Percentiles rank a stretch among this genome's conserved stretches.
Conservation (phyloP, 805 yeast species). For the Blastobotrys peoriensis region DNA sequence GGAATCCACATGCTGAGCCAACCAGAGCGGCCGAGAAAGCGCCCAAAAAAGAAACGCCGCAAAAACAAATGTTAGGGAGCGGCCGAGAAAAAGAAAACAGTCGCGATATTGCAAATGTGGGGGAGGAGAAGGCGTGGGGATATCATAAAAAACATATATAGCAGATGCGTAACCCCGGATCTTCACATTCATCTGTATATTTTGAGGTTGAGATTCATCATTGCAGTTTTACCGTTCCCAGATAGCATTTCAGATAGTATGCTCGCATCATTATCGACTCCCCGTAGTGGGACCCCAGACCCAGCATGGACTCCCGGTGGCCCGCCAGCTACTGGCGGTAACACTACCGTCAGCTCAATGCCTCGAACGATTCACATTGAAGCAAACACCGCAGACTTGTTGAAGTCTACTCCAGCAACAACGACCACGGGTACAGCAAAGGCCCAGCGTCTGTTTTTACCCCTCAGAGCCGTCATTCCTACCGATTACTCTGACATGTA, state of each 20-base stretch:
- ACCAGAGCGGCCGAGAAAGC: no score
- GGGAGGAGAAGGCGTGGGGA: neutral
- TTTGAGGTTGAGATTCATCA: no score
- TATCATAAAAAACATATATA: no score
- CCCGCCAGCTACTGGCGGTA: neutral
- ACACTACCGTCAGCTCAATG: neutral
- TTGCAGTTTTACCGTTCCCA: no score
- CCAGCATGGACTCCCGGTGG: neutral
- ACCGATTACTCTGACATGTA: constrained; percentile 49
- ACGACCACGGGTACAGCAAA: neutral
- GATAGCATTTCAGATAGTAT: neutral
- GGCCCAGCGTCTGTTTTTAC: constrained; percentile 7
- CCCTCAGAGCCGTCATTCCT: constrained; percentile 50
- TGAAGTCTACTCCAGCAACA: neutral
- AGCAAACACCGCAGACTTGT: neutral
- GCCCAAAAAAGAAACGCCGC: no score
- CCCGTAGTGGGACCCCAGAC: neutral
- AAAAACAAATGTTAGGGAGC: no score
- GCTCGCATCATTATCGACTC: neutral
- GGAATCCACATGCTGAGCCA: no score
- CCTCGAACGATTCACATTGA: neutral
- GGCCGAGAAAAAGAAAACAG: neutral
- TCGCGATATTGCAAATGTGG: neutral
- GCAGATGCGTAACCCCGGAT: neutral
- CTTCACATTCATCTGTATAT: no score